Conservation (phyloP, 2,329 filamentous ascomycete species). For the Claviceps maximensis region DNA sequence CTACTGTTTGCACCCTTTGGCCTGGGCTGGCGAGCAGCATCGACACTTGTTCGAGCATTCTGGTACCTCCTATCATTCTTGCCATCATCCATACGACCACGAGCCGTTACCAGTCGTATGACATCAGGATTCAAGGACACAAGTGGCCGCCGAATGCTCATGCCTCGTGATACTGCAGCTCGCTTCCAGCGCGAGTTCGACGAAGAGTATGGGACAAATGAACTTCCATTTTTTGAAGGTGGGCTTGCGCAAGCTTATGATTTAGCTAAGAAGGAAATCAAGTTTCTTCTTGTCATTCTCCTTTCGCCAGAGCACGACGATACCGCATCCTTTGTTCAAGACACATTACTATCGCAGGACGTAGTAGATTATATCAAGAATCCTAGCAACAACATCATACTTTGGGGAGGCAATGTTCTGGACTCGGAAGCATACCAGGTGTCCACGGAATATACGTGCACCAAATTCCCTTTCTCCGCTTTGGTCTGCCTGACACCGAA, state of each 20-base stretch:
- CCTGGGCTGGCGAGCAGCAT: slow-evolving; percentile 59
- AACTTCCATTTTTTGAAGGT: slow-evolving; percentile 68
- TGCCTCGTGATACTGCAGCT: slow-evolving; percentile 75
- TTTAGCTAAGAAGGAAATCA: slow-evolving; percentile 76
- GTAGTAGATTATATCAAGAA: slow-evolving; percentile 64
- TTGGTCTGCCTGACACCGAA: slow-evolving; percentile 79
- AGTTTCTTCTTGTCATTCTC: slow-evolving; percentile 80
- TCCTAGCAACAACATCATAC: slow-evolving; percentile 61
- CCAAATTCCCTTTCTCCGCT: slow-evolving; percentile 83
- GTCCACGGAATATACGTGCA: slow-evolving; percentile 72
- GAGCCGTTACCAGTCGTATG: slow-evolving; percentile 40
- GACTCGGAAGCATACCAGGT: slow-evolving; percentile 94
- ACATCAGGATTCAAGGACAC: slow-evolving; percentile 43
- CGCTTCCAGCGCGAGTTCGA: slow-evolving; percentile 89
- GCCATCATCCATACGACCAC: slow-evolving; percentile 48
- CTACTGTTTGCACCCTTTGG: slow-evolving; percentile 73
- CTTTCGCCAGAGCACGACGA: slow-evolving; percentile 92
- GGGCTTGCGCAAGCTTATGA: slow-evolving; percentile 90
- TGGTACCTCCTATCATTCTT: slow-evolving; percentile 71
- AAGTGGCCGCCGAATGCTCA: slow-evolving; percentile 59
- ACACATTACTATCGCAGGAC: slow-evolving; percentile 67
- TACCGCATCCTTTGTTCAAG: slow-evolving; percentile 64
- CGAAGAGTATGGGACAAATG: slow-evolving; percentile 69
- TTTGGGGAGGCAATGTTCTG: slow-evolving; percentile 88
- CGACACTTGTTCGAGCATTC: slow-evolving; percentile 57